phyloP scores from a whole-genome alignment of 805 yeast genomes.

The Ogataea methylovora region DNA sequence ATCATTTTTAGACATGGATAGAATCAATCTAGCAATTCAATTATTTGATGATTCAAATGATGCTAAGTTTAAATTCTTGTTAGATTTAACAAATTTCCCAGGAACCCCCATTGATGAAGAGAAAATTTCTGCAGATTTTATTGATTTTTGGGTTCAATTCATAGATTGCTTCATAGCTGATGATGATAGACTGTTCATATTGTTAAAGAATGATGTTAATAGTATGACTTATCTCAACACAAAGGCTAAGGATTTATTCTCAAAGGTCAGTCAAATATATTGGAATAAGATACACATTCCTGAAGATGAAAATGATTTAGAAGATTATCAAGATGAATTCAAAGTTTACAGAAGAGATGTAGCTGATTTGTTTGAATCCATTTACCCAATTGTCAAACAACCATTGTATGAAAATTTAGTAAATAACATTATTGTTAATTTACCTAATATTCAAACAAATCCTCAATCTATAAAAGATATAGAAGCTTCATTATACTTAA shows the following conservation, averaged over 20 bases:
- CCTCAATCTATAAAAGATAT: slow-evolving; percentile 28
- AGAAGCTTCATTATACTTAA: slow-evolving; percentile 56
- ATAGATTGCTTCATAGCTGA: slow-evolving; percentile 51
- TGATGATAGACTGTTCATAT: slow-evolving; percentile 25
- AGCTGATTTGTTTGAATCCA: slow-evolving; percentile 66
- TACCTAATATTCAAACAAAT: slow-evolving; percentile 9
- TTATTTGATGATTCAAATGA: slow-evolving; percentile 28
- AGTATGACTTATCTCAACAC: slow-evolving; percentile 17
- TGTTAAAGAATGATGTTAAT: slow-evolving; percentile 28
- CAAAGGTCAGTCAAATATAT: slow-evolving; percentile 50
- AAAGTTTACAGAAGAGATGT: slow-evolving; percentile 63
- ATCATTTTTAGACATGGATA: slow-evolving; percentile 39
- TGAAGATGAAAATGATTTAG: slow-evolving; percentile 24
- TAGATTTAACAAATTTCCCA: slow-evolving; percentile 48
- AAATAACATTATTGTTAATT: slow-evolving; percentile 23
- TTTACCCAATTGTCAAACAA: slow-evolving; percentile 58
- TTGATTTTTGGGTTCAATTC: slow-evolving; percentile 64
- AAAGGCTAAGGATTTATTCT: slow-evolving; percentile 34
- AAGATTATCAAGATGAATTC: slow-evolving; percentile 45
- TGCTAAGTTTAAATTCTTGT: slow-evolving; percentile 38
- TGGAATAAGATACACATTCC: slow-evolving; percentile 58
- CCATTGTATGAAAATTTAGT: slow-evolving; percentile 40
- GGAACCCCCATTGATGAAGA: slow-evolving; percentile 56
- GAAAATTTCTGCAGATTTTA: slow-evolving; percentile 42
- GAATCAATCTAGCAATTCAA: slow-evolving; percentile 32